Base-by-base conservation (phyloP, 768 basidiomycete species). In the Suillus sp. region DNA sequence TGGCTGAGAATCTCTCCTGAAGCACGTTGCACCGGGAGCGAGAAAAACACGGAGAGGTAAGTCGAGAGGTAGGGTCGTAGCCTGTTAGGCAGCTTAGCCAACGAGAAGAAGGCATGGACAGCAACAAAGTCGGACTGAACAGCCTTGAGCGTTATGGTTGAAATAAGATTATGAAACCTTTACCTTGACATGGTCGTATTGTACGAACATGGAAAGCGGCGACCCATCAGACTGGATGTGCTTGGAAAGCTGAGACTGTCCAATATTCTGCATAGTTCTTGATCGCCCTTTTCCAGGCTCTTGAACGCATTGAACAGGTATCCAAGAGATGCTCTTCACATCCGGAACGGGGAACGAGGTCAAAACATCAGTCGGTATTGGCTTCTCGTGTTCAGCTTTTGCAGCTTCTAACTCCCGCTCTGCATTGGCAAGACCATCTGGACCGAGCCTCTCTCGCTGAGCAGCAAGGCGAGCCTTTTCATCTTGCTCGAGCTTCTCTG, bases 181-280 rank as follows among this genome's bases (percentile, higher is more conserved):
- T 56, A 92, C 95, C 80, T 94, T 85, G 55, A 96, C 94, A 74
- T 96, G 93, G 69, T 97, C 92, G 70, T 93, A 99, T 71, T 97
- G 90, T 11, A 96, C 86, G 72, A 95, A 96, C 78, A 95, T 96
- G 7, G 96, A 87, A 38, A 96, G 72, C 3, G 83, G 72, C 2
- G 80, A 72, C 3, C 89, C 90, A 67, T 97, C 95, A 3, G 78
- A 72, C 59, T 85, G 80, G 30, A 99, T 79, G 70, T 91, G 85
- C 63, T 80, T 79, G 62, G 83, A 79, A 25, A 97, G 79, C 8
- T 80, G 78, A 8, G 78, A 76, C 40, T 78, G 75, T 50, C 77
- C 76, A 4, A 71, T 65, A 16, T 73, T 61, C 13, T 65, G 64
- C 53, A 74, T 68, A 54, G 73, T 38, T 25, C 68, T 66, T 30